Evolutionary conservation across 306 rosid genomes (phyloP).

Genomic region (Cicer judaicum): DNA sequence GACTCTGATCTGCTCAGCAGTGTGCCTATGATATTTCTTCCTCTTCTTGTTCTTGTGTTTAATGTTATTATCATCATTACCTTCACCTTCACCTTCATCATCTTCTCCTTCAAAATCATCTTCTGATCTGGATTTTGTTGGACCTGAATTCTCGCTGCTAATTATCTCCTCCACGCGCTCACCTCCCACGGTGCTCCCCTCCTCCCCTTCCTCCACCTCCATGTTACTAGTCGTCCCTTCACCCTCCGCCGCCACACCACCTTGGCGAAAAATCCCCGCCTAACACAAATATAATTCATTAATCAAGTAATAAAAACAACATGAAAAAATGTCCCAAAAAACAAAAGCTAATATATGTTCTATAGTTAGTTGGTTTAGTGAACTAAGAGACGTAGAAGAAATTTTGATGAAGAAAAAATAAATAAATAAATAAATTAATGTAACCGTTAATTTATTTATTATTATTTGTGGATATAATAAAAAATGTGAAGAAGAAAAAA

Average conservation of each 20-base stretch:
- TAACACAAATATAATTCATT: not conserved
- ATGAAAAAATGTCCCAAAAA: not conserved
- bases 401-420: no score
- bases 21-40: constrained; percentile 95
- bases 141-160: constrained; percentile 90
- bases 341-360: not conserved
- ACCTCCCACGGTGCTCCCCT: constrained; percentile 65
- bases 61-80: constrained; percentile 56
- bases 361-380: no score
- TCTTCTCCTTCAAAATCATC: constrained; percentile 80
- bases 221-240: constrained; percentile 36
- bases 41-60: constrained; percentile 75
- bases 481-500: not conserved
- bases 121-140: constrained; percentile 83
- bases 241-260: constrained; percentile 47
- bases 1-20: constrained; percentile 87
- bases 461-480: not conserved
- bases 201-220: constrained; percentile 89
- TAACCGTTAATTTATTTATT: no score
- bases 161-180: constrained; percentile 71
- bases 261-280: constrained; percentile 95
- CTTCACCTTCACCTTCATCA: constrained; percentile 33
- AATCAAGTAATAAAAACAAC: no score
- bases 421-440: no score
- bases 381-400: no score